phyloP scores from a whole-genome alignment of 805 yeast species.

The Pichia rugopelliculosa region DNA sequence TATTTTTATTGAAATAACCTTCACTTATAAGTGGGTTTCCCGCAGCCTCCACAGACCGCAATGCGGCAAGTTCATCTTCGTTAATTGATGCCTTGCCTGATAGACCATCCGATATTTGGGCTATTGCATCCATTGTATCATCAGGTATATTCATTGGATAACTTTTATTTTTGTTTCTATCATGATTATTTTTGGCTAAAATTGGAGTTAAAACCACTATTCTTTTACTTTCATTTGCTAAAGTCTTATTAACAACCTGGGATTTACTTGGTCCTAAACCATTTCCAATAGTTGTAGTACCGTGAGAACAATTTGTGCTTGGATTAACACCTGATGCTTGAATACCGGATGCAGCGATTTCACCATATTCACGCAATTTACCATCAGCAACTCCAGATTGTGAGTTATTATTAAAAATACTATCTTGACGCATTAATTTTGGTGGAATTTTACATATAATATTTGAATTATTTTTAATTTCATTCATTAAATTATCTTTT shows the following conservation, averaged over 20 bases:
- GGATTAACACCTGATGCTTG: conserved; percentile 18
- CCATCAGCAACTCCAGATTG: conserved; percentile 14
- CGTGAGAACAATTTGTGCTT: conserved; percentile 21
- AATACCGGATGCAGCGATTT: conserved; percentile 57
- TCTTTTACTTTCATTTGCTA: conserved; percentile 29
- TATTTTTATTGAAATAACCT: background rate
- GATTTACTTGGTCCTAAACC: conserved; percentile 58
- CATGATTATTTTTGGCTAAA: background rate
- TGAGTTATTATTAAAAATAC: conserved; percentile 2
- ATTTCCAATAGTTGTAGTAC: conserved; percentile 33
- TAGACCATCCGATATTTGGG: background rate
- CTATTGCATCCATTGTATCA: background rate
- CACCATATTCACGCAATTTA: conserved; percentile 37
- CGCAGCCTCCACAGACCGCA: conserved; percentile 12
- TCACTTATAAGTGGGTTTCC: conserved; percentile 5
- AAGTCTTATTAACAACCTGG: conserved; percentile 45
- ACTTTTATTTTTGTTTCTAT: background rate
- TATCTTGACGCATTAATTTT: conserved; percentile 17
- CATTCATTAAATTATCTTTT: background rate
- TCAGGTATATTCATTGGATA: background rate
- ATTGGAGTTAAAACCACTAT: conserved; percentile 8
- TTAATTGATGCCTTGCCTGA: conserved; percentile 1
- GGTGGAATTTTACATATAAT: conserved; percentile 13
- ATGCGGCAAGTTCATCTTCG: conserved; percentile 10
- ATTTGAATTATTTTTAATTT: background rate